phyloP scores from a whole-genome alignment of 257 asterid species.

The Pogostemon cablin region DNA sequence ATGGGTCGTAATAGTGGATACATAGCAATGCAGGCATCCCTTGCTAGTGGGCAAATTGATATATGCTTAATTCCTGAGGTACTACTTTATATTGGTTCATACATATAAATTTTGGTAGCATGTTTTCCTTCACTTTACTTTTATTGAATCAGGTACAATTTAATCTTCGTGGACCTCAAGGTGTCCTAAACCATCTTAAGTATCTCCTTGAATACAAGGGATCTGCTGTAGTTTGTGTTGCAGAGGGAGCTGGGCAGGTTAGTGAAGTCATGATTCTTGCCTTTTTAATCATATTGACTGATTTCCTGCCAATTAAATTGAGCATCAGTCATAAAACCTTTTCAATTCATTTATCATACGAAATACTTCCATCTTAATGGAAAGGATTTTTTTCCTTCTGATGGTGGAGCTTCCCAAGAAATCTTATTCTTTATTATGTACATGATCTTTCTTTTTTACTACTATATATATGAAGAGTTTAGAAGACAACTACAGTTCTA shows the following conservation, averaged over 20 bases:
- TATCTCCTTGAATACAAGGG: slow-evolving; percentile 87
- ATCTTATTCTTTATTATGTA: slow-evolving; percentile 10
- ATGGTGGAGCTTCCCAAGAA: not conserved
- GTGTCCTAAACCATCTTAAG: slow-evolving; percentile 77
- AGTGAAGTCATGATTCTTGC: slow-evolving; percentile 29
- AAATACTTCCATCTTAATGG: too few relatives aligned
- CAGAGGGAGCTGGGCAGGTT: slow-evolving; percentile 99
- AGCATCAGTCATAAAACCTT: not conserved
- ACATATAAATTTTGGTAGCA: not conserved
- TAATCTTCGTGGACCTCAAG: slow-evolving; percentile 91
- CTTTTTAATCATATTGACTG: not conserved
- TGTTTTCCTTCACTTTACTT: slow-evolving; percentile 26
- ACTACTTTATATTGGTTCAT: slow-evolving; percentile 11
- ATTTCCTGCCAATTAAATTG: too few relatives aligned
- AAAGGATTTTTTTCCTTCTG: not conserved
- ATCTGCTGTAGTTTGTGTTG: slow-evolving; percentile 94
- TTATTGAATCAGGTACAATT: slow-evolving; percentile 64
- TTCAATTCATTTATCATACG: not conserved
- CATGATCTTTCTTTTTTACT: not conserved
- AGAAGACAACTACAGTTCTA: not conserved
- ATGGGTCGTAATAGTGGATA: slow-evolving; percentile 98
- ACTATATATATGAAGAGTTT: not conserved
- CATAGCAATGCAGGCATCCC: slow-evolving; percentile 98
- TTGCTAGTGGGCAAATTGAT: slow-evolving; percentile 97
- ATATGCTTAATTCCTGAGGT: slow-evolving; percentile 98